These are phyloP conservation scores for Scleroderma citrinum DNA, from an alignment of 768 basidiomycete genomes.

Conservation along the genomic window DNA sequence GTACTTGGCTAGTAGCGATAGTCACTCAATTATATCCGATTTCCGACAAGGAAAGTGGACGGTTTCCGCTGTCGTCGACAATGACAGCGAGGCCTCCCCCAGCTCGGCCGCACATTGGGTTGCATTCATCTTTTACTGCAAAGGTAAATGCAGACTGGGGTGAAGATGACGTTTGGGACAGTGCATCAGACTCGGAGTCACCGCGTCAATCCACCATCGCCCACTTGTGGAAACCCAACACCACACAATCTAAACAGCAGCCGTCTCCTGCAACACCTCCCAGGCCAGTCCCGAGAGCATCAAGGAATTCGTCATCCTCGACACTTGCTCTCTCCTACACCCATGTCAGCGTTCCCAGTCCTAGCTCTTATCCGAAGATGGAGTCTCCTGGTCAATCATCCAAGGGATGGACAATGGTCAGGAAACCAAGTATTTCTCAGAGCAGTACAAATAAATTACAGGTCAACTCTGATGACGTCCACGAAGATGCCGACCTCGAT, in stretches of 20 bases:
- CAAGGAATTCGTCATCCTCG: constrained; percentile 51
- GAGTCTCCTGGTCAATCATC: constrained; percentile 30
- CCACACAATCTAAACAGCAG: constrained; percentile 17
- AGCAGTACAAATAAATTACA: constrained; percentile 18
- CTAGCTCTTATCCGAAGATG: constrained; percentile 63
- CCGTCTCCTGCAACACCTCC: constrained; percentile 39
- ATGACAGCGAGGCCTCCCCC: constrained; percentile 63
- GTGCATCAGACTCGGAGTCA: constrained; percentile 72
- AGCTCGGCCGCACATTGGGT: constrained; percentile 65
- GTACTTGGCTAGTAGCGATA: too few relatives aligned
- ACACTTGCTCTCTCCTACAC: constrained; percentile 78
- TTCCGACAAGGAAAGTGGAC: neutral
- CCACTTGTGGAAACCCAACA: constrained; percentile 37
- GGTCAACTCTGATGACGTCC: constrained; percentile 16
- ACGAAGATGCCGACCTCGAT: constrained; percentile 61
- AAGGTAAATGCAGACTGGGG: constrained; percentile 57
- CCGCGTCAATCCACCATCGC: constrained; percentile 48
- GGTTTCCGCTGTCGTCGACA: constrained; percentile 4
- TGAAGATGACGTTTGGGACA: constrained; percentile 89
- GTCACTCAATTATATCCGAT: too few relatives aligned
- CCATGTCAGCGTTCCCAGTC: constrained; percentile 67
- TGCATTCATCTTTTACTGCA: constrained; percentile 44
- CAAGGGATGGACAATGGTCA: constrained; percentile 75
- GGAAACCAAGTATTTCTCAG: constrained; percentile 32
- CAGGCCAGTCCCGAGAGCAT: constrained; percentile 47